Conservation (phyloP, 352 stramenopile genomes). For the Phytophthora pistaciae region DNA sequence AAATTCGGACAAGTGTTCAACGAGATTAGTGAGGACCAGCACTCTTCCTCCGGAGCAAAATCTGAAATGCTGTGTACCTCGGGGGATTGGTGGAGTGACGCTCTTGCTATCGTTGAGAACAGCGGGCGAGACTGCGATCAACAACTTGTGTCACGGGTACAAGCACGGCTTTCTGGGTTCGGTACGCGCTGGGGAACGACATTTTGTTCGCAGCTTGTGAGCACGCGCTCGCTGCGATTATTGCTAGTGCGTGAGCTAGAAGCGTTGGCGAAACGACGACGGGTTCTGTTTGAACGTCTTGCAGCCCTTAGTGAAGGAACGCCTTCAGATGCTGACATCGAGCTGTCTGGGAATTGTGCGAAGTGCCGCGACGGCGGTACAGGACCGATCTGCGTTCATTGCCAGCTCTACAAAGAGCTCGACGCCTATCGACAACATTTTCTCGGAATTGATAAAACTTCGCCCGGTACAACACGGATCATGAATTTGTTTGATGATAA, state of each 20-base stretch:
- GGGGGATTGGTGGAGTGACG: conserved; percentile 59
- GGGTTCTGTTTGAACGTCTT: conserved; percentile 45
- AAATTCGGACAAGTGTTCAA: conserved; percentile 27
- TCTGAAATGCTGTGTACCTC: conserved; percentile 45
- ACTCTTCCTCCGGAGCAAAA: conserved; percentile 1
- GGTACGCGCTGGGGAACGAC: conserved; percentile 53
- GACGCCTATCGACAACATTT: conserved; percentile 66
- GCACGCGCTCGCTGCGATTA: conserved; percentile 52
- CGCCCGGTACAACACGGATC: conserved; percentile 18
- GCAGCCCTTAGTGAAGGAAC: conserved; percentile 42
- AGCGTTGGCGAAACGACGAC: conserved; percentile 45
- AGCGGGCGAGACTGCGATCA: conserved; percentile 19
- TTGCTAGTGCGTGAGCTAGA: conserved; percentile 64
- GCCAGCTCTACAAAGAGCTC: conserved; percentile 71
- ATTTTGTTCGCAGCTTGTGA: conserved; percentile 62
- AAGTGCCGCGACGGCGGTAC: conserved; percentile 67
- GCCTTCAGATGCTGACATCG: conserved; percentile 57
- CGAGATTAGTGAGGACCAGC: conserved; percentile 16
- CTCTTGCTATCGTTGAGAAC: conserved; percentile 45
- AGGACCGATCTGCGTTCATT: conserved; percentile 72
- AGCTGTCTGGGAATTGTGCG: conserved; percentile 71
- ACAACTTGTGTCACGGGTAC: conserved; percentile 52
- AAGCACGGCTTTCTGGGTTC: conserved; percentile 51
- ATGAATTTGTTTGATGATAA: conserved; percentile 21
- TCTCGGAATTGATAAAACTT: conserved; percentile 54